phyloP scores from a whole-genome alignment of 108 stramenopile species.

The Nannochloropsis oceanica region DNA sequence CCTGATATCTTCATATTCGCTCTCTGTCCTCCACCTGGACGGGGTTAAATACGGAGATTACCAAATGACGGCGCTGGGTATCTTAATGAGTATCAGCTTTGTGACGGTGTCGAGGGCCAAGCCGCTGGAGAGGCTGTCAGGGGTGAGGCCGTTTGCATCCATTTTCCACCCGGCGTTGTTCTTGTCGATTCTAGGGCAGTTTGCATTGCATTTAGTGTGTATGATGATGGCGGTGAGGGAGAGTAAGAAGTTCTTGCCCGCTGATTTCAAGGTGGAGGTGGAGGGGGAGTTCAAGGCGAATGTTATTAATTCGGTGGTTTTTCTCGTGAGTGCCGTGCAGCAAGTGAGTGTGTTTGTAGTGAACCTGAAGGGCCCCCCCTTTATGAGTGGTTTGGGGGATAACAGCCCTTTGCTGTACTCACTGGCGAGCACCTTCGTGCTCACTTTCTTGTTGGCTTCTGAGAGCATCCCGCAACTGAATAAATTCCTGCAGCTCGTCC shows the following conservation, averaged over 20 bases:
- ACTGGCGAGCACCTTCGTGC: slow-evolving; percentile 46
- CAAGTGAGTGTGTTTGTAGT: slow-evolving; percentile 94
- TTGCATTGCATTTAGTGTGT: slow-evolving; percentile 62
- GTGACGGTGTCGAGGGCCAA: slow-evolving; percentile 83
- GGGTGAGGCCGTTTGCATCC: slow-evolving; percentile 74
- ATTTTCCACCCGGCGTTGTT: slow-evolving; percentile 90
- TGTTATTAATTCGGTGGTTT: slow-evolving; percentile 80
- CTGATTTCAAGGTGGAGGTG: slow-evolving; percentile 57
- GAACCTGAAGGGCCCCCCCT: slow-evolving; percentile 91
- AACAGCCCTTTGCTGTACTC: slow-evolving; percentile 82
- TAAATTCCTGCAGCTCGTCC: slow-evolving; percentile 87
- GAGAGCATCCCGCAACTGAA: slow-evolving; percentile 72
- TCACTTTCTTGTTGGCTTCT: slow-evolving; percentile 34
- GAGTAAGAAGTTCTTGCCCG: slow-evolving; percentile 50
- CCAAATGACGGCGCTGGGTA: slow-evolving; percentile 57
- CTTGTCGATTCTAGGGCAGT: slow-evolving; percentile 79
- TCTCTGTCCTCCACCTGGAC: slow-evolving; percentile 85
- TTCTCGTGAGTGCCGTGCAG: slow-evolving; percentile 82
- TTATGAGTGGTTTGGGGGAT: slow-evolving; percentile 93
- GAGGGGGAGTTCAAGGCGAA: slow-evolving; percentile 76
- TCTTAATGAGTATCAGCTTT: slow-evolving; percentile 69
- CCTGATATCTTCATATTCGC: slow-evolving; percentile 85
- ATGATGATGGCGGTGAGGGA: slow-evolving; percentile 50
- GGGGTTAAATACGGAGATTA: slow-evolving; percentile 89
- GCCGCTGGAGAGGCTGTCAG: slow-evolving; percentile 73